Evolutionary conservation across 164 flowering plant genomes (phyloP).

Genomic region (Cinnamomum micranthum): DNA sequence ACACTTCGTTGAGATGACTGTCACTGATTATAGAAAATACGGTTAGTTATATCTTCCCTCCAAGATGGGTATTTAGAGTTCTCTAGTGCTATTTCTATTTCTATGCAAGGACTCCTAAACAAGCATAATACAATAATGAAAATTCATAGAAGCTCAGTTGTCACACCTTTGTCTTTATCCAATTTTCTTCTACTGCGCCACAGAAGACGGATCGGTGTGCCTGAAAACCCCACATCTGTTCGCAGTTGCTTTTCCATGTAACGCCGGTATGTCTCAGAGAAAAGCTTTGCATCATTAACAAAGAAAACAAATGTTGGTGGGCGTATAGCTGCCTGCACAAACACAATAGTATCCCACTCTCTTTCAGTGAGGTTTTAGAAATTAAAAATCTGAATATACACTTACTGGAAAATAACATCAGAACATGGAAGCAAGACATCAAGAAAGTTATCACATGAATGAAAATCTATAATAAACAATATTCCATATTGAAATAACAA

Average conservation of each 20-base stretch:
- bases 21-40: neutral
- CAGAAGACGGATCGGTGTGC: constrained; percentile 92
- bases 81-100: neutral
- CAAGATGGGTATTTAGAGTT: neutral
- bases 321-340: constrained; percentile 88
- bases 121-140: neutral
- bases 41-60: neutral
- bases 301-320: constrained; percentile 99
- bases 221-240: constrained; percentile 79
- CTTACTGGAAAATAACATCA: neutral
- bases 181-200: constrained; percentile 90
- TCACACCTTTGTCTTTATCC: constrained; percentile 46
- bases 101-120: neutral
- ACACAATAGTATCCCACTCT: neutral
- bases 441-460: neutral
- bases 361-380: neutral
- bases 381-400: neutral
- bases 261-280: constrained; percentile 81
- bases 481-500: too few relatives aligned
- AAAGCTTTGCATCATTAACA: constrained; percentile 96
- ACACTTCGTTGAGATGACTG: too few relatives aligned
- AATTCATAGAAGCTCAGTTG: neutral
- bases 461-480: too few relatives aligned
- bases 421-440: neutral
- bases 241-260: constrained; percentile 98